Evolutionary conservation across 805 yeast genomes (phyloP), one percentile per base, ranked within the genome.

Genomic region (Lipomyces lipofer): DNA sequence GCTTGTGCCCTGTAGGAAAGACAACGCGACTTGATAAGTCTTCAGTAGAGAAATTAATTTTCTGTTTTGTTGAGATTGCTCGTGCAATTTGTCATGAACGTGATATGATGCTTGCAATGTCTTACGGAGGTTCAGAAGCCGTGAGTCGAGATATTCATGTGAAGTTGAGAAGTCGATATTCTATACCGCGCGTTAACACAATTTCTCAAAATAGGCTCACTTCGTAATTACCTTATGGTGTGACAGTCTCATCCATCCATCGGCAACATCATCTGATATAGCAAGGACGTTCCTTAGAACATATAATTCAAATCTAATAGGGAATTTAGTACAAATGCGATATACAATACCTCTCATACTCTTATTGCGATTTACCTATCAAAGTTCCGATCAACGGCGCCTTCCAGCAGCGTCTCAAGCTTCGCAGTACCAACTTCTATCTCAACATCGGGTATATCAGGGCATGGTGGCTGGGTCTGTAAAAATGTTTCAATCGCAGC

Each of bases 391-490:
- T 90, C 96, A 9, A 90, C 85, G 0, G 84, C 78, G 56, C 81
- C 79, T 65, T 87, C 96, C 51, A 91, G 65, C 22, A 87, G 68
- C 0, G 90, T 81, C 64, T 90, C 96, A 39, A 90, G 71, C 65
- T 85, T 82, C 0, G 89, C 94, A 0, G 92, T 83, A 0, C 97
- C 96, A n/a, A 78, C 64, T 57, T 79, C 81, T 1, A 89, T 82
- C 43, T 55, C 59, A 13, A 54, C 62, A n/a, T 22, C 53, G 8
- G 61, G 56, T 21, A 55, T 48, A 29, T 53, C 38, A 12, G 35
- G 66, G 46, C 65, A 65, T 53, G 67, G 69, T 52, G 71, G 70
- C 38, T 76, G 64, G 38, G 74, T 73, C 9, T 59, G 63, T 24
- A 91, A 70, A 60, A 84, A 85, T 28, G 76, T 76, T 67, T 88